These are phyloP conservation scores for Pisolithus albus DNA, from an alignment of 768 basidiomycete genomes.

Conservation along the genomic window DNA sequence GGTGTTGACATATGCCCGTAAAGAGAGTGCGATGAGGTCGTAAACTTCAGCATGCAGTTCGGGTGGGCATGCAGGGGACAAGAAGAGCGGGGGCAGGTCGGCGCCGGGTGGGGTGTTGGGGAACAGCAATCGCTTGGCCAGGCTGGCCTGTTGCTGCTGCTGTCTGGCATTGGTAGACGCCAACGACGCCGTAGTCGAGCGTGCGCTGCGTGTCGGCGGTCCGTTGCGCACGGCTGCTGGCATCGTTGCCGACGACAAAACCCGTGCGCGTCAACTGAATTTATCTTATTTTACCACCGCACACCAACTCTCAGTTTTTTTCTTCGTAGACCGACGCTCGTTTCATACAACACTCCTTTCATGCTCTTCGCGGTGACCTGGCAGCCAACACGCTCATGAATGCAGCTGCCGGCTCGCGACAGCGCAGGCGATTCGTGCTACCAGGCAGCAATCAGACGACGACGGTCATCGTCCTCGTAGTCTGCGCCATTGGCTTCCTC, in stretches of 20 bases:
- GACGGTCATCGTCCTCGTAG: conserved; percentile 46
- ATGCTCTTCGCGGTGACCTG: background rate
- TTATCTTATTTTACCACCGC: no score
- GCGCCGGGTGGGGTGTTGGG: conserved; percentile 39
- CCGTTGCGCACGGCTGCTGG: conserved; percentile 1
- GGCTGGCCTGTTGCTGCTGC: conserved; percentile 28
- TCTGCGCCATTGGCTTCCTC: conserved; percentile 38
- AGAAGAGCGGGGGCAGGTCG: conserved; percentile 49
- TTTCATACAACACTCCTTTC: background rate
- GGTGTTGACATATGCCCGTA: conserved; percentile 71
- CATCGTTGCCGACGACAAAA: conserved; percentile 5
- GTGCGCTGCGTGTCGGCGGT: conserved; percentile 5
- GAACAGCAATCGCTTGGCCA: conserved; percentile 59
- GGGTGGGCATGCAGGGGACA: conserved; percentile 34
- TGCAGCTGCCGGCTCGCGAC: background rate
- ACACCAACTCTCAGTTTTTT: background rate
- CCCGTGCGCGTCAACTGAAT: no score
- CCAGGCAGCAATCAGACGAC: conserved; percentile 3
- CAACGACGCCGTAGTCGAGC: conserved; percentile 19
- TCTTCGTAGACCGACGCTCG: background rate
- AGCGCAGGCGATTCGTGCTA: background rate
- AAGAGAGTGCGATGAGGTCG: conserved; percentile 71
- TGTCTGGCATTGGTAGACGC: conserved; percentile 12
- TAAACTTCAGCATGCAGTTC: conserved; percentile 56
- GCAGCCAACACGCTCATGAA: background rate